phyloP scores from a whole-genome alignment of 2,329 filamentous ascomycete species.

The Colletotrichum chlorophyti region DNA sequence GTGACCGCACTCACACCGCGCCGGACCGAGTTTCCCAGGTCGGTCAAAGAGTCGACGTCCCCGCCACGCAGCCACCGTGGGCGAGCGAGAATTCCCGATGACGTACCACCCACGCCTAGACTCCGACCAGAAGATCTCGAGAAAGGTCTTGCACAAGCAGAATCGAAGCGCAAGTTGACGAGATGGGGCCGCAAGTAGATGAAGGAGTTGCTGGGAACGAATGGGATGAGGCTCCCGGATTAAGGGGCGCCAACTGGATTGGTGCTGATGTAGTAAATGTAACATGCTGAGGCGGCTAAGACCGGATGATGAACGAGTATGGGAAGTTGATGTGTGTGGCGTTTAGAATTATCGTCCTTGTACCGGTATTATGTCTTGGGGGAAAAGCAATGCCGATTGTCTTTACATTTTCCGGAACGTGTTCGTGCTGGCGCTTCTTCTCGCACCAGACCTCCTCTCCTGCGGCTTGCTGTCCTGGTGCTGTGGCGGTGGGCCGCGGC shows the following conservation, averaged over 20 bases:
- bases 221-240: background rate
- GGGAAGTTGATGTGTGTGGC: slow-evolving; percentile 12
- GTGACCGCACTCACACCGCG: slow-evolving; percentile 68
- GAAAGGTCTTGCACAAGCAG: slow-evolving; percentile 55
- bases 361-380: slow-evolving; percentile 26
- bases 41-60: slow-evolving; percentile 52
- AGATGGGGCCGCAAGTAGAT: slow-evolving; percentile 33
- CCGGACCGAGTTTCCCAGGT: slow-evolving; percentile 65
- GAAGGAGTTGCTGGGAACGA: too few species aligned
- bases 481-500: slow-evolving; percentile 30
- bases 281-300: slow-evolving; percentile 2
- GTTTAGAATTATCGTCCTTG: slow-evolving; percentile 17
- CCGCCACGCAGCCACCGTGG: slow-evolving; percentile 25
- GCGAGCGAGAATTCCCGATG: slow-evolving; percentile 46
- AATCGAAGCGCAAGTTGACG: slow-evolving; percentile 44
- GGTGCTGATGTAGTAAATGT: slow-evolving; percentile 20
- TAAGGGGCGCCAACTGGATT: slow-evolving; percentile 20
- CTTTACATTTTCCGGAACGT: slow-evolving; percentile 71
- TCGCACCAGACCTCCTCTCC: slow-evolving; percentile 47
- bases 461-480: slow-evolving; percentile 34
- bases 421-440: slow-evolving; percentile 79
- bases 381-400: slow-evolving; percentile 33
- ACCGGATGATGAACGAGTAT: slow-evolving; percentile 10
- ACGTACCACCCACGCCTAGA: slow-evolving; percentile 66
- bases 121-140: slow-evolving; percentile 63